Evolutionary conservation across 768 basidiomycete genomes (phyloP), one percentile per base, ranked within the genome.

Genomic region (Clitopilus passeckerianus): DNA sequence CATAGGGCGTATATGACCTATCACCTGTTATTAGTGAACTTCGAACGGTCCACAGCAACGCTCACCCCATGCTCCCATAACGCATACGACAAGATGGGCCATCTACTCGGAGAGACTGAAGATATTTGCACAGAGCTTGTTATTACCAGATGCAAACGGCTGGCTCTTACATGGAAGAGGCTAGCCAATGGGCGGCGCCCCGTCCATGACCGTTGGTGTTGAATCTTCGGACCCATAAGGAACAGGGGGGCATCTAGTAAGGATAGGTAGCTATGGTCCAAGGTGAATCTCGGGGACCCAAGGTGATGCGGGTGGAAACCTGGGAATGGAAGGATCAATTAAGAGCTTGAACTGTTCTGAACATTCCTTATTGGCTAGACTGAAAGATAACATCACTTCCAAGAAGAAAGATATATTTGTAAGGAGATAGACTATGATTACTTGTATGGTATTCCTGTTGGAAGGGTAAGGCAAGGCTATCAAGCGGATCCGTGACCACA

Each of bases 371-470:
- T 30, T 30, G 27, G 7, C 27, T n/a, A 7, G 37, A 18, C 10
- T 15, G 37, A 41, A 14, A 15, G 37, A 14, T 41, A 15, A 41
- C n/a, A 9, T 18, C 37, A 18, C 10, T 4, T 41, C 12, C 37
- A 15, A 41, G 37, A 41, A 41, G 5, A 41, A 9, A 41, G 3
- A 41, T n/a, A 41, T n/a, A 41, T 41, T 41, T 41, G 37, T 41
- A 41, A 15, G 37, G 37, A 41, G 12, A n/a, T 41, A 41, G 46
- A 50, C 15, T 9, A 50, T 37, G 10, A 56, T 60, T 72, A 79
- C 61, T 79, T 79, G 69, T 79, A 79, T 10, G 77, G 78, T 63
- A 78, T 79, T 43, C 78, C 78, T 79, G 44, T 33, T 37, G 54
- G 46, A 23, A 23, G 35, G 35, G 57, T 53, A 33, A 66, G 35